Evolutionary conservation across 2,329 filamentous ascomycete genomes (phyloP), one percentile per base, ranked within the genome.

Genomic region (Aspergillus thermomutatus): DNA sequence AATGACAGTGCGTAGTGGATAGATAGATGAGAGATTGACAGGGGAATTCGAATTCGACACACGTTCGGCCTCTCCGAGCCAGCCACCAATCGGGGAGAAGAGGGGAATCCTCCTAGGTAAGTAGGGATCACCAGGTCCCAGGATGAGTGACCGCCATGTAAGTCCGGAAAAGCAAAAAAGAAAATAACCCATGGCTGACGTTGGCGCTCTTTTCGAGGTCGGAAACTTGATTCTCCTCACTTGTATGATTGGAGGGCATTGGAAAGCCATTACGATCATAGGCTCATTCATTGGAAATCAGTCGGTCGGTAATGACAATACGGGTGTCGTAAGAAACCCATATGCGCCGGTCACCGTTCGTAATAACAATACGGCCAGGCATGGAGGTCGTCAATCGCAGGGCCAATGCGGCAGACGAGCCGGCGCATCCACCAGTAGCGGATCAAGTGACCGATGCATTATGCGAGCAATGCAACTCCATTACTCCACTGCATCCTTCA

Each of bases 401-500:
- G 31, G 49, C 47, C 49, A 56, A 53, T 57, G 59, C 55, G 52
- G 55, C 31, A 50, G 52, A 60, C 54, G 56, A 57, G 50, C 43
- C 41, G 21, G 49, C 57, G 70, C 69, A 71, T 61, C 70, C 71
- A 76, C 68, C 63, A 61, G 59, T 26, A 46, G 43, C 60, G 72
- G 71, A 81, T 86, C 83, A 86, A 85, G 83, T 86, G 83, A 86
- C 77, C 74, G 74, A 72, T 78, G 79, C 69, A 66, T 69, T 72
- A 85, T 85, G 83, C 83, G 82, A 79, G 74, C 71, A 71, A 70
- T 66, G 67, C 64, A 66, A 60, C 64, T 68, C 62, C 60, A 55
- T 60, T 64, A 60, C 65, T 68, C 62, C 60, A 55, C 60, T 64
- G 63, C 67, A 66, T 64, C 58, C 21, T 46, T 25, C 43, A 14